Evolutionary conservation across 2,329 filamentous ascomycete genomes (phyloP), one percentile per base, ranked within the genome.

Genomic region (Trichophyton benhamiae): DNA sequence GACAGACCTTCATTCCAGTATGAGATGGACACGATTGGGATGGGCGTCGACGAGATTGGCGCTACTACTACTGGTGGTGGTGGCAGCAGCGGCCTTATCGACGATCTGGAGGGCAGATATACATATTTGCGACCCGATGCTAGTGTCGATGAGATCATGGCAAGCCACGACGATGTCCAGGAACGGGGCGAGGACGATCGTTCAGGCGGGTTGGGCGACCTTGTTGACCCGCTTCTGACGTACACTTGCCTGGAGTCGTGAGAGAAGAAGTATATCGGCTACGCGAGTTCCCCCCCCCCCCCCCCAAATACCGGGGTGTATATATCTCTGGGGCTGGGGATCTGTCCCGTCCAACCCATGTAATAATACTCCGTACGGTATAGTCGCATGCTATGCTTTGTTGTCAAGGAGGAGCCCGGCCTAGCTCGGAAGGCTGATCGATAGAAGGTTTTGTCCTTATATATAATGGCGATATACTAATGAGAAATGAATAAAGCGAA

Each of bases 191-290:
- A 17, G 38, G 58, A 38, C 59, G 44, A 41, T 22, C 46, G 20
- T 17, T 15, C 52, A 13, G n/a, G 27, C 49, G n/a, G 27, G 52
- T 52, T 63, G 62, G 64, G 66, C 67, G 66, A 68, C 41, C 63
- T 72, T 63, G 71, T 73, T 63, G 72, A 75, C 63, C 71, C 73
- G 64, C 66, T 70, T 42, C 62, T 72, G 62, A 65, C 67, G 46
- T 74, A 71, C 60, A 66, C 59, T 27, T 36, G 53, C 49, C 42
- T 44, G 15, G 38, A 60, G 25, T 53, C 46, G 48, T 58, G 57
- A 27, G 7, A 36, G 33, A 13, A 13, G 2, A 13, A 11, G 9
- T 38, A 38, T 38, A 13, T 38, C 33, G 8, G 33, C 33, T 38
- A 38, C 11, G 33, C 27, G 33, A 38, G 33, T 38, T 3, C 8